Conservation (phyloP, 352 stramenopile genomes). For the Sclerospora graminicola region DNA sequence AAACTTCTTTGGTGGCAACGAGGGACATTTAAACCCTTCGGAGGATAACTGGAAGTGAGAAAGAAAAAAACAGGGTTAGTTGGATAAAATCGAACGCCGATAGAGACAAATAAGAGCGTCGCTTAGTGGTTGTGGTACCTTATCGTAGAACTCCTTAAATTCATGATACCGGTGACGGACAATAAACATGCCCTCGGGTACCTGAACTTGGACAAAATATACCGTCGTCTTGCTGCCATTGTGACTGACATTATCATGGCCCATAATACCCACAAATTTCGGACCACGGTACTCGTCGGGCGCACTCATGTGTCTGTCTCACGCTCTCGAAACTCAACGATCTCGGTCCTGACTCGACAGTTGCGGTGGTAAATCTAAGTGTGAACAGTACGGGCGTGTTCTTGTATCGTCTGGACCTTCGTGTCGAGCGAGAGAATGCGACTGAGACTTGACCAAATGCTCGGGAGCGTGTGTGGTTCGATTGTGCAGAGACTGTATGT, state of each 20-base stretch:
- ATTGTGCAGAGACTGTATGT: conserved; percentile 4
- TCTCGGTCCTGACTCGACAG: too few species aligned
- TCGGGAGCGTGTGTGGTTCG: conserved; percentile 10
- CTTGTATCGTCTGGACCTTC: conserved; percentile 3
- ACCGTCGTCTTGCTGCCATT: conserved; percentile 83
- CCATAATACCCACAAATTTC: conserved; percentile 82
- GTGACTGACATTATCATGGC: conserved; percentile 80
- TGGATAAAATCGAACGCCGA: too few species aligned
- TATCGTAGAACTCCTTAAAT: conserved; percentile 84
- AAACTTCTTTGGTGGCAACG: conserved; percentile 84
- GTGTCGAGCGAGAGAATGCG: conserved; percentile 18
- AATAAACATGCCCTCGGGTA: conserved; percentile 66
- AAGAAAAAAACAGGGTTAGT: too few species aligned
- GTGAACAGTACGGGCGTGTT: too few species aligned
- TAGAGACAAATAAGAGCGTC: too few species aligned
- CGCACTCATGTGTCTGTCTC: conserved; percentile 18
- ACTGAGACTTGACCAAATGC: conserved; percentile 15
- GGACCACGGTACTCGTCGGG: conserved; percentile 37
- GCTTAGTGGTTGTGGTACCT: too few species aligned
- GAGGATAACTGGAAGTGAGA: conserved; percentile 47
- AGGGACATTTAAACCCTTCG: conserved; percentile 68
- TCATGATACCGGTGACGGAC: conserved; percentile 81
- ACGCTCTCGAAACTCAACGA: neutral
- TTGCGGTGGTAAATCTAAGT: too few species aligned
- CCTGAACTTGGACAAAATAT: conserved; percentile 77